Evolutionary conservation across 2,329 filamentous ascomycete genomes (phyloP).

Genomic region (Sclerotinia glacialis): DNA sequence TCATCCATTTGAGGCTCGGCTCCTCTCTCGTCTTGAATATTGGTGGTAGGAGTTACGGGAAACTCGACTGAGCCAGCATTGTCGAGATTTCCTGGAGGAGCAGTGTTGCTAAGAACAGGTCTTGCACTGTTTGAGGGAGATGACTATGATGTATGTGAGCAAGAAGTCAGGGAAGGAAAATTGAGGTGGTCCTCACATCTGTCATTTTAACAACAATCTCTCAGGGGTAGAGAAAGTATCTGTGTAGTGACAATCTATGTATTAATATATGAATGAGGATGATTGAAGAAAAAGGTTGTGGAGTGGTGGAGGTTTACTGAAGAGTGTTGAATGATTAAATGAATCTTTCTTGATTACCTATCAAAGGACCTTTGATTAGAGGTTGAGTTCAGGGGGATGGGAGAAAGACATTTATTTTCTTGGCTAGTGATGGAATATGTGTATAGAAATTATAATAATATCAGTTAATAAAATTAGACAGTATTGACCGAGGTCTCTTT

Average conservation of each 20-base stretch:
- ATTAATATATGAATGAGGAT: neutral
- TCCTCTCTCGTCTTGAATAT: neutral
- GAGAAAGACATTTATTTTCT: no score
- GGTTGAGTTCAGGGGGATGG: neutral
- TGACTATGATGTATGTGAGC: neutral
- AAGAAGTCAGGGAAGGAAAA: neutral
- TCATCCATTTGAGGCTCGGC: neutral
- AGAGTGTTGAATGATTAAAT: neutral
- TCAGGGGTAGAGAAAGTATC: neutral
- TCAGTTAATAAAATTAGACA: neutral
- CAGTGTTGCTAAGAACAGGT: neutral
- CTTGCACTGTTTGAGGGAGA: neutral
- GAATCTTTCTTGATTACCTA: neutral
- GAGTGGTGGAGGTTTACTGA: neutral
- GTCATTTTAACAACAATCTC: neutral
- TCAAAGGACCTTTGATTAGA: neutral
- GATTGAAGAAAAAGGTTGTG: neutral
- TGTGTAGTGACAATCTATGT: neutral
- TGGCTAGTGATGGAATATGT: neutral
- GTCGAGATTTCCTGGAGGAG: neutral
- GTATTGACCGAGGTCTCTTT: neutral
- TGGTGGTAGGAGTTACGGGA: neutral
- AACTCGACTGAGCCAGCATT: no score
- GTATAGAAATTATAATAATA: neutral
- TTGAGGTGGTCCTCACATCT: neutral